Base-by-base conservation (phyloP, 2,329 filamentous ascomycete species). In the Bretziella fagacearum region DNA sequence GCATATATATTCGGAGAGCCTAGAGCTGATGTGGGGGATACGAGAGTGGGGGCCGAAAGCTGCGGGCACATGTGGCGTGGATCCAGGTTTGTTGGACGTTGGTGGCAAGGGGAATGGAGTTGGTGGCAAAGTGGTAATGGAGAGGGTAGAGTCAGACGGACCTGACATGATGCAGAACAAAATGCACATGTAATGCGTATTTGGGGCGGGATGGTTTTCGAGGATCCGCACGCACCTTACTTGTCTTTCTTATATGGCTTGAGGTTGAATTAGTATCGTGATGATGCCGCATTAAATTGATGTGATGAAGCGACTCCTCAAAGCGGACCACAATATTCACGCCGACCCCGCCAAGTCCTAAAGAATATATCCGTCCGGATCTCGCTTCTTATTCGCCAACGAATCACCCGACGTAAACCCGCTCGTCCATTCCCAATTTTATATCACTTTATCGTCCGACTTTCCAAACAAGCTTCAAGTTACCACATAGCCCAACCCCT, bases 121-220 rank as follows among this genome's bases (percentile, higher is more conserved):
- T 20, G 4, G 4, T 8, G 13, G 11, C 13, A 36, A 36, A 17
- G 11, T 13, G 20, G 13, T 39, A 22, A 22, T 18, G 10, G 13
- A 29, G n/a, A 17, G 6, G 2, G n/a, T 5, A 11, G 18, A 15
- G 6, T 20, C n/a, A 15, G 18, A 29, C 25, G 27, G 26, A 44
- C 25, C 41, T 44, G 41, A 20, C 26, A 44, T 44, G 27, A 44
- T 44, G 27, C 26, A 33, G 26, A 23, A n/a, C 15, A 32, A n/a
- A 8, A 15, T 44, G n/a, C 25, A 22, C 35, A 20, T 4, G 35
- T 18, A 18, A 20, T 39, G n/a, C 10, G 13, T 7, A 22, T 23
- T 22, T 33, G 17, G 5, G 6, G 27, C 30, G 17, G 13, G 13
- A 6, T 33, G n/a, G n/a, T n/a, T n/a, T n/a, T n/a, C n/a, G n/a